These are phyloP conservation scores for Phytophthora multivora DNA, from an alignment of 352 stramenopile genomes.

Conservation along the genomic window DNA sequence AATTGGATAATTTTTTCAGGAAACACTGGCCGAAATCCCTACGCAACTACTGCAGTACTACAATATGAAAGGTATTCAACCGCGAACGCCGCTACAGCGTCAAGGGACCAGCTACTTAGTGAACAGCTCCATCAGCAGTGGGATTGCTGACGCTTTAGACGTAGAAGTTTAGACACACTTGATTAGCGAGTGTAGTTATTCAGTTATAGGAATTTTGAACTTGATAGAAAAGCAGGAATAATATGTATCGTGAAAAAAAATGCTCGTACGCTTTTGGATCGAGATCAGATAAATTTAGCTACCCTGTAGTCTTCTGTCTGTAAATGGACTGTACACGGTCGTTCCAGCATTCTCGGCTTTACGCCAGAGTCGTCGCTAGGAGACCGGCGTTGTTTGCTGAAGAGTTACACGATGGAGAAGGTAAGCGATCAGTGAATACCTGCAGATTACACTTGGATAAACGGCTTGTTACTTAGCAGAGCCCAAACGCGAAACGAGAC, in stretches of 20 bases:
- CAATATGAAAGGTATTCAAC: slow-evolving; percentile 59
- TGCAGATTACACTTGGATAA: neutral
- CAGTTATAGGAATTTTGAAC: neutral
- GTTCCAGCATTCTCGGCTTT: no score
- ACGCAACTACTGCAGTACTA: slow-evolving; percentile 69
- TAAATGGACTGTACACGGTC: no score
- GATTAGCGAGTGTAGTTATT: slow-evolving; percentile 1
- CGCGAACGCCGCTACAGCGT: slow-evolving; percentile 57
- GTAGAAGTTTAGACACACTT: slow-evolving; percentile 29
- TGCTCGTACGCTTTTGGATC: neutral
- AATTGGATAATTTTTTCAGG: slow-evolving; percentile 18
- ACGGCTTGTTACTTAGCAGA: slow-evolving; percentile 1
- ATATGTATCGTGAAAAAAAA: no score
- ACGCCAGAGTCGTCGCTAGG: no score
- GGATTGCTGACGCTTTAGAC: slow-evolving; percentile 27
- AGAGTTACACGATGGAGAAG: no score
- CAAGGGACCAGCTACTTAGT: slow-evolving; percentile 51
- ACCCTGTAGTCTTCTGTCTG: no score
- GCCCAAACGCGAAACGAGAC: slow-evolving; percentile 14
- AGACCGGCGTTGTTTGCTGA: no score
- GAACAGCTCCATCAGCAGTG: slow-evolving; percentile 26
- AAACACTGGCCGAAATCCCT: slow-evolving; percentile 75
- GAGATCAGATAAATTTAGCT: slow-evolving; percentile 5
- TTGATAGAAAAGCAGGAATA: neutral
- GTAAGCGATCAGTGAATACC: neutral